Evolutionary conservation across 192 early-diverging fungal genomes (phyloP).

Genomic region (Geranomyces michiganensis): DNA sequence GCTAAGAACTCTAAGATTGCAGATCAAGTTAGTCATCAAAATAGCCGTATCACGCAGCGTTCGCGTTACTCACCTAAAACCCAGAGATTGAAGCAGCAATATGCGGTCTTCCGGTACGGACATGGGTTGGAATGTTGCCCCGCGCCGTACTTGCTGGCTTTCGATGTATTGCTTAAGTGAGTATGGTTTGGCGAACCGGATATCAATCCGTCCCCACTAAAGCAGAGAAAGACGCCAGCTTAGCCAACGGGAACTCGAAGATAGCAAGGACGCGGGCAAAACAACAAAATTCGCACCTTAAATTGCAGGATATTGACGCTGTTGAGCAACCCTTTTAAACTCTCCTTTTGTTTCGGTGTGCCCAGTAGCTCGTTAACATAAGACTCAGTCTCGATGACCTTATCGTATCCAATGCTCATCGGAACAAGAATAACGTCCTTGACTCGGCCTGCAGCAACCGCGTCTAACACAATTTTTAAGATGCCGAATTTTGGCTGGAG

Average conservation of each 20-base stretch:
- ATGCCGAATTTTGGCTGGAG: slow-evolving; percentile 81
- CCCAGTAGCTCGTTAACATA: slow-evolving; percentile 81
- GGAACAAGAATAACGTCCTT: slow-evolving; percentile 76
- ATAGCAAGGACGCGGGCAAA: too few relatives aligned
- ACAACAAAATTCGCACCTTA: neutral
- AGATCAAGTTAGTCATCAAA: neutral
- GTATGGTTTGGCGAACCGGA: slow-evolving; percentile 77
- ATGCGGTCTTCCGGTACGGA: slow-evolving; percentile 47
- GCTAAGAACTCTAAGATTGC: slow-evolving; percentile 34
- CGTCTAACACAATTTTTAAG: slow-evolving; percentile 80
- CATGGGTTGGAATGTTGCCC: slow-evolving; percentile 40
- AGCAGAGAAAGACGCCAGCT: slow-evolving; percentile 14
- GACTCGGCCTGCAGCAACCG: slow-evolving; percentile 60
- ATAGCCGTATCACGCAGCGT: neutral
- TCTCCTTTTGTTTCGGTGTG: slow-evolving; percentile 79
- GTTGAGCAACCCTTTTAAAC: slow-evolving; percentile 67
- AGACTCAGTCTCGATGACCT: slow-evolving; percentile 77
- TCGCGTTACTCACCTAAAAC: slow-evolving; percentile 60
- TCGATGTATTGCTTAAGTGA: slow-evolving; percentile 70
- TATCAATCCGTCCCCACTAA: slow-evolving; percentile 82
- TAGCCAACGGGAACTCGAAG: too few relatives aligned
- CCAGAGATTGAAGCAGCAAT: slow-evolving; percentile 69
- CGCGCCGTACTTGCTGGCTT: slow-evolving; percentile 58
- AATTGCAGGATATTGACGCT: slow-evolving; percentile 46
- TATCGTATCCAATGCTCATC: slow-evolving; percentile 83